Base-by-base conservation (phyloP, 805 yeast genomes). In the Priceomyces fermenticarens region DNA sequence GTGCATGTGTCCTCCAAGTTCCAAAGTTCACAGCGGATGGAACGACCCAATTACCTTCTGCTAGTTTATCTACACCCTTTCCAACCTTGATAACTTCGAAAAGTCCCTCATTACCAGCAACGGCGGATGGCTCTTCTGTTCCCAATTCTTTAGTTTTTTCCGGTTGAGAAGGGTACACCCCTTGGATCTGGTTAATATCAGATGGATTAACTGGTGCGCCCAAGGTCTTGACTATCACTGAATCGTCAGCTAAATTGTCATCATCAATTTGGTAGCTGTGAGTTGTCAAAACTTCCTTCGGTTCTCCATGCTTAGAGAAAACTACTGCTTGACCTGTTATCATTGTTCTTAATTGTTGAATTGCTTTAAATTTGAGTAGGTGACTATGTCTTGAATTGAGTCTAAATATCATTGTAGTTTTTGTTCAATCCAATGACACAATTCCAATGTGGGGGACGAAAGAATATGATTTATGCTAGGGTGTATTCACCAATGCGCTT, bases 101-200 rank as follows among this genome's bases (percentile, higher is more conserved):
- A 9, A 88, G 75, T 15, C 97, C 98, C 64, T 91, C 99, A 59
- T 93, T 93, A 40, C 99, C 99, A 29, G 90, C 88, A 35, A 88
- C 83, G 4, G 95, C 95, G 7, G 80, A 66, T 2, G 95, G 90
- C 16, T 72, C 75, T 37, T 58, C 61, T 1, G 87, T 77, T 6
- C 81, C 80, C 43, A 77, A 80, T 36, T 63, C 79, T 38, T 60
- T 68, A 17, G 75, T 70, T 42, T 81, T 72, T 32, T 71, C 78
- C 4, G 75, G 74, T 47, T 66, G 68, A 23, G 70, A 62, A 3
- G 75, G 75, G 46, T 70, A 70, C 2, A 70, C 74, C 8, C 75
- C 75, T 49, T 70, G 73, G 38, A 70, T 63, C 48, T 70, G 75
- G 51, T 70, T 70, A 54, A 70, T 67, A 45, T 70, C 75, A 14